phyloP scores from a whole-genome alignment of 139 green algal species.

The Chlamydomonas sp. region DNA sequence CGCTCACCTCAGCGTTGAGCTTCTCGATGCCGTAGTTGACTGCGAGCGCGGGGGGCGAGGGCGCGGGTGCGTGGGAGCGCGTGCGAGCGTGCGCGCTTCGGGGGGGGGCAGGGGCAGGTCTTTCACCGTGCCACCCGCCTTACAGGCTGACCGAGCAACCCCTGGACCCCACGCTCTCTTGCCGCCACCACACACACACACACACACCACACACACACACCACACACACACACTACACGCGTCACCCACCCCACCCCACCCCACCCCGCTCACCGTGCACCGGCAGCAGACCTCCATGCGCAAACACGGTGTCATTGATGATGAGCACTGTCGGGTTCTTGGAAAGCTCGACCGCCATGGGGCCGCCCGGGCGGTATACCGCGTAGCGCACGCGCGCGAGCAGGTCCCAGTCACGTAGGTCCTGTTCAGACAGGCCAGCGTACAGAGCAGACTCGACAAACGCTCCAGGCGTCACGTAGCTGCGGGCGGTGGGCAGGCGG shows the following conservation, averaged over 20 bases:
- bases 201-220: no score
- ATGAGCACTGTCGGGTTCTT: constrained; percentile 85
- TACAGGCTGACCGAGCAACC: no score
- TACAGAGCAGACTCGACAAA: constrained; percentile 73
- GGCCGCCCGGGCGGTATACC: constrained; percentile 73
- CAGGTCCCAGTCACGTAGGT: constrained; percentile 45
- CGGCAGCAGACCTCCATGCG: constrained; percentile 80
- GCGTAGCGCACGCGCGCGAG: constrained; percentile 40
- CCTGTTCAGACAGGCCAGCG: constrained; percentile 52
- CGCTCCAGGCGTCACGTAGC: constrained; percentile 78
- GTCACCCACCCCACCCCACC: no score
- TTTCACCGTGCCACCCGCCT: no score
- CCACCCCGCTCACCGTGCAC: constrained; percentile 67
- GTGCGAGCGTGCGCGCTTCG: not conserved
- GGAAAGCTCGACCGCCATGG: constrained; percentile 70
- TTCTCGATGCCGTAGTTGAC: constrained; percentile 71
- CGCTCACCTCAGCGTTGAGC: constrained; percentile 78
- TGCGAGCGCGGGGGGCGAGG: no score
- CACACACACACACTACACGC: no score
- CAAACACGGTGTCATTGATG: constrained; percentile 88
- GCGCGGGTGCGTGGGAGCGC: no score
- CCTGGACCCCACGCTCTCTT: no score
- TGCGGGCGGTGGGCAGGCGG: no score
- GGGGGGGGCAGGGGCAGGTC: no score
- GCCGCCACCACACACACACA: no score